phyloP scores from a whole-genome alignment of 306 rosid species.

The Corylus avellana region DNA sequence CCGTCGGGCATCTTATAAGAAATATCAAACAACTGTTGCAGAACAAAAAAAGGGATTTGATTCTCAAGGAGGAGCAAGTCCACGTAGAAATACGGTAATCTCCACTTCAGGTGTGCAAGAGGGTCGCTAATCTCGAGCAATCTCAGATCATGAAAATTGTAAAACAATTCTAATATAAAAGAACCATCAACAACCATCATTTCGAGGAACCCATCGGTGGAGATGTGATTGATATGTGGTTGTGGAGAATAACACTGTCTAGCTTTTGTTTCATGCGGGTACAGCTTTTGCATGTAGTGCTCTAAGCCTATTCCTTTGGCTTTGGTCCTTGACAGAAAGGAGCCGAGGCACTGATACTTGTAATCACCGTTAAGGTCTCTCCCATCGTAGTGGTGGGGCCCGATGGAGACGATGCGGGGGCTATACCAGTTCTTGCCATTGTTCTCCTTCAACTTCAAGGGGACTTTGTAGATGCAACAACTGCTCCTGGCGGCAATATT shows the following conservation, averaged over 20 bases:
- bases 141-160: too few relatives aligned
- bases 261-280: not conserved
- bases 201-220: not conserved
- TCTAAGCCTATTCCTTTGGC: not conserved
- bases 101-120: too few relatives aligned
- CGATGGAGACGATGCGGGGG: not conserved
- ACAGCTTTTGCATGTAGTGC: not conserved
- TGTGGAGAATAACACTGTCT: constrained; percentile 32
- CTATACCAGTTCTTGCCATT: not conserved
- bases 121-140: too few relatives aligned
- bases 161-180: not conserved
- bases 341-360: not conserved
- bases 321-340: not conserved
- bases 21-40: not conserved
- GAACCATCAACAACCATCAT: not conserved
- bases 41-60: not conserved
- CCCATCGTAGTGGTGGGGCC: not conserved
- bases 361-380: too few relatives aligned
- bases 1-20: not conserved
- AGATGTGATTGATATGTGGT: not conserved
- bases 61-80: constrained; percentile 3
- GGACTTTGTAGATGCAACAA: not conserved
- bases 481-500: not conserved
- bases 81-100: too few relatives aligned
- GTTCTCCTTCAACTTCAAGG: not conserved